Evolutionary conservation across 2,329 filamentous ascomycete genomes (phyloP), one percentile per base, ranked within the genome.

Genomic region (Cryphonectria nitschkei): DNA sequence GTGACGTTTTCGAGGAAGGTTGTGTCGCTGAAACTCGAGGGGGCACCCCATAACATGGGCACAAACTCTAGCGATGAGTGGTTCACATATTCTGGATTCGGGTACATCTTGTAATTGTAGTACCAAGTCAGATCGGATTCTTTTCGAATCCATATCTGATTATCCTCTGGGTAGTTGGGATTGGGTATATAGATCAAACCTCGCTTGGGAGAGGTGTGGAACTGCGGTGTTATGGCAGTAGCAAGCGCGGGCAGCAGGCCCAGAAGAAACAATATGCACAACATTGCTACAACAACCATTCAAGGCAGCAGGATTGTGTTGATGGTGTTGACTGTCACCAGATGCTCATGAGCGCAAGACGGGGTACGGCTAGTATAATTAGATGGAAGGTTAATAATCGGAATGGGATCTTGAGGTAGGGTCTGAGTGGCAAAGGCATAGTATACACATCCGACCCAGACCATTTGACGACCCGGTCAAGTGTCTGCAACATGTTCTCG

Each of bases 91-190:
- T 68, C 66, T n/a, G 32, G n/a, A 39, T 32, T 68, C 22, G 66
- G 66, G 54, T 68, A 68, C 37, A 39, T 26, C 66, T 68, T 68
- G 66, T 68, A 68, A 41, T 68, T 68, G 66, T 68, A 68, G 39
- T 68, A 68, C 66, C 66, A 68, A 29, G 66, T 68, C 26, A 68
- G 56, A 16, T 68, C 66, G 26, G 37, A 32, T 16, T 54, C 66
- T n/a, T 62, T 14, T 19, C 26, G 52, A 16, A 62, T 34, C 66
- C 66, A 68, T 68, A 68, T 22, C 7, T 68, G 13, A 29, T 68
- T 41, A 19, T 68, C 66, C 22, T 62, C 54, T 26, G 66, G 66
- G 54, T 61, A 68, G 37, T 68, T 37, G 37, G 66, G 50, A 14
- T 41, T 68, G 9, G 66, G 66, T 62, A 68, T 68, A 34, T 43